phyloP scores from a whole-genome alignment of 2,329 filamentous ascomycete species.

The Whalleya microplaca region DNA sequence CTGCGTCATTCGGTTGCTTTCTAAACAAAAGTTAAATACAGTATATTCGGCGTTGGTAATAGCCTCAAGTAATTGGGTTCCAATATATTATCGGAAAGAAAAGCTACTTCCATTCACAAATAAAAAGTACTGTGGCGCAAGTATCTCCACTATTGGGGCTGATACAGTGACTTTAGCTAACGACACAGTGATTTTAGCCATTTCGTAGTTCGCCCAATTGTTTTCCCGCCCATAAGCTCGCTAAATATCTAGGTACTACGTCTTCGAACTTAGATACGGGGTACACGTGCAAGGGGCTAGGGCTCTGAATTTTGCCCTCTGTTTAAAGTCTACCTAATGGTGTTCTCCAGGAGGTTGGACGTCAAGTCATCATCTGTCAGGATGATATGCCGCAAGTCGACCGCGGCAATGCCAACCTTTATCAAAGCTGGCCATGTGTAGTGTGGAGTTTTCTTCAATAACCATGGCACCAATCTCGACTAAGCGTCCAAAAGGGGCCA shows the following conservation, averaged over 20 bases:
- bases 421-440: conserved; percentile 45
- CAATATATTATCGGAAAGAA: no score
- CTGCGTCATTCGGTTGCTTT: no score
- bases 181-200: no score
- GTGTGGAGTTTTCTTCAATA: conserved; percentile 38
- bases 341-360: conserved; percentile 14
- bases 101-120: no score
- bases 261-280: conserved; percentile 26
- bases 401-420: conserved; percentile 30
- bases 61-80: no score
- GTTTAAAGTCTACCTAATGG: conserved; percentile 21
- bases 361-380: conserved; percentile 18
- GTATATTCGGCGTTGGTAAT: no score
- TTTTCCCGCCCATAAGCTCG: conserved; percentile 28
- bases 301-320: conserved; percentile 20
- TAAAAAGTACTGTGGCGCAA: no score
- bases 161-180: no score
- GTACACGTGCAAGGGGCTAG: conserved; percentile 28
- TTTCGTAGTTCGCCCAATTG: conserved; percentile 30
- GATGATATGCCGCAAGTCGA: conserved; percentile 28
- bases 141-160: no score
- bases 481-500: conserved; percentile 43
- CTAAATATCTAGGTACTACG: conserved; percentile 32
- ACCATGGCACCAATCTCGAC: conserved; percentile 43
- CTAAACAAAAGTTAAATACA: no score